Base-by-base conservation (phyloP, 208 protist species). In the Trypanosoma brucei region DNA sequence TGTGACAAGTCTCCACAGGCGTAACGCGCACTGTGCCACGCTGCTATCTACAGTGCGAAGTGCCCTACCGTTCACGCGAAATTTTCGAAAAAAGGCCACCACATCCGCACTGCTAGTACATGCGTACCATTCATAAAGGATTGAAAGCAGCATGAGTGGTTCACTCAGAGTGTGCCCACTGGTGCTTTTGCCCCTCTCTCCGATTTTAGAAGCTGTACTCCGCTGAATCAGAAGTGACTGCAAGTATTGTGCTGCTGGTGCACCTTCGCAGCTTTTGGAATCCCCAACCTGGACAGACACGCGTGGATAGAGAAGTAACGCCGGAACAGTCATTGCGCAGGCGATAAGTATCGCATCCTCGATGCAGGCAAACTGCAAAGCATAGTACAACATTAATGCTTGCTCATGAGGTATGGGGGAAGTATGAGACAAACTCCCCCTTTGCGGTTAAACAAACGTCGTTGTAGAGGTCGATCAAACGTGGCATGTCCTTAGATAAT, bases 341-440 rank as follows among this genome's bases (percentile, higher is more conserved):
- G 82, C 87, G 36, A 91, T 51, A 35, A 93, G 65, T 31, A 93
- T 11, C 2, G 77, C 83, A n/a, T 91, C 87, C 53, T 93, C 81
- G 3, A 91, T 70, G 55, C 80, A 88, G 54, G 61, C 52, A 68
- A 93, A 91, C 55, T 79, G 76, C 2, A 88, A 45, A 14, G 70
- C 81, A 65, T 89, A 66, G 45, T 86, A 88, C 44, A 93, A 51
- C 34, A 93, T 66, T 34, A 79, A 38, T 34, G 79, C 79, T 35
- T 76, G 71, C 49, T 87, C 76, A 50, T 79, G 59, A 30, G 82
- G 83, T 37, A 92, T 70, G 22, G 86, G 86, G 83, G 34, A 92
- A 68, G 33, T 72, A 68, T 2, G 83, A 80, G 2, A 90, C 66
- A 33, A 92, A 64, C 34, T 64, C 69, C 4, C 86, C 86, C 55